These are phyloP conservation scores for Emiliania huxleyi DNA, from an alignment of 78 protist species.

Conservation along the genomic window DNA sequence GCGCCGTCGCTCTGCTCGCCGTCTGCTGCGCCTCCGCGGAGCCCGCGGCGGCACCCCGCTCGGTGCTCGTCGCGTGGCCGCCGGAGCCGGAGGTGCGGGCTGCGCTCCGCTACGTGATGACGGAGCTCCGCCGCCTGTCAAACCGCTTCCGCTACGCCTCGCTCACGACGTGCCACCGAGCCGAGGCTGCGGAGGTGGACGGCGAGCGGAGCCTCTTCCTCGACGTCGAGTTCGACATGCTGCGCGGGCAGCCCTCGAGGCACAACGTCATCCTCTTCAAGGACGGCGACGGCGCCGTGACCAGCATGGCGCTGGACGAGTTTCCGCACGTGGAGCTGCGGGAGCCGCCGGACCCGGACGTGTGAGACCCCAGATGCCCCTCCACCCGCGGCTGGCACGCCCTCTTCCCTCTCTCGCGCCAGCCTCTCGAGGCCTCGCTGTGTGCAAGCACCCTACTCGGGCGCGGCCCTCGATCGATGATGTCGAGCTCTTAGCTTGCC, in stretches of 20 bases:
- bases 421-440: too few species aligned
- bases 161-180: not conserved
- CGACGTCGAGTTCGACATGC: constrained; percentile 9
- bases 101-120: not conserved
- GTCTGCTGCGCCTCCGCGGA: too few species aligned
- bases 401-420: too few species aligned
- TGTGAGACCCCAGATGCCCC: too few species aligned
- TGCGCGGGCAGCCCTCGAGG: not conserved
- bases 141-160: not conserved
- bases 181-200: not conserved
- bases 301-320: not conserved
- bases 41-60: too few species aligned
- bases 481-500: too few species aligned
- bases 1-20: too few species aligned
- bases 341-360: not conserved
- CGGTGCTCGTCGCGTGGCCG: too few species aligned
- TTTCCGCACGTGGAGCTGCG: not conserved
- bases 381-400: too few species aligned
- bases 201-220: not conserved
- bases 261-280: not conserved
- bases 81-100: not conserved
- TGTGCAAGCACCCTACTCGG: too few species aligned
- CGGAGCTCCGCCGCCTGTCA: not conserved
- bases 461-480: too few species aligned
- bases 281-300: not conserved